Base-by-base conservation (phyloP, 768 basidiomycete genomes). In the Boletus reticulatus region DNA sequence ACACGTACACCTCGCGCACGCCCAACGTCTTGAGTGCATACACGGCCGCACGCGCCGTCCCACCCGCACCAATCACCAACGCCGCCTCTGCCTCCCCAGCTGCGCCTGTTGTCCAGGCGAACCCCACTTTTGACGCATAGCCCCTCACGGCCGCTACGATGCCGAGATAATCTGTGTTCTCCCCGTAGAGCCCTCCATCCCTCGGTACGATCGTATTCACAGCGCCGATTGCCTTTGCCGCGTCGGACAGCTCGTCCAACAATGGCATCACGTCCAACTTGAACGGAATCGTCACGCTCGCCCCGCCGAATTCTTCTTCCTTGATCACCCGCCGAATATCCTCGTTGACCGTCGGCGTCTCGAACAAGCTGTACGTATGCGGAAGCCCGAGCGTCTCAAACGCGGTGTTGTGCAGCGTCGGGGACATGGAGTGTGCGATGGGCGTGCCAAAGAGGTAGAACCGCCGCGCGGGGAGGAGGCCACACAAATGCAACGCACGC, bases 131-230 rank as follows among this genome's bases (percentile, higher is more conserved):
- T n/a, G 75, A 71, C 22, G 84, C 73, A 37, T 75, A 75, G 2
- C 74, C 67, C 14, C 64, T 63, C 50, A 86, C 79, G 62, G 76
- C 80, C 17, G 84, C 77, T 16, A 79, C 79, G 62, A 99, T 95
- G 0, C 92, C 96, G 45, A 91, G 72, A 88, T 96, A 98, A 66
- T 98, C 97, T 0, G 95, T 97, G 74, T 98, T 99, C 65, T 98
- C 94, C 3, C 97, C 97, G 43, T 82, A 78, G 17, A 98, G 76
- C n/a, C 75, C 73, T 2, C 72, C 66, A 9, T 71, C 72, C 4
- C 64, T 62, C 4, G 68, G 64, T 17, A 94, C 79, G 70, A 98
- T 82, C 43, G 95, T 98, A 71, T 99, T 98, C 60, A 98, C 92
- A 0, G 97, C 97, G 0, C 97, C 97, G 56, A 99, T 94, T 4